Evolutionary conservation across 805 yeast species (phyloP).

Genomic region (Nakazawaea pomicola): DNA sequence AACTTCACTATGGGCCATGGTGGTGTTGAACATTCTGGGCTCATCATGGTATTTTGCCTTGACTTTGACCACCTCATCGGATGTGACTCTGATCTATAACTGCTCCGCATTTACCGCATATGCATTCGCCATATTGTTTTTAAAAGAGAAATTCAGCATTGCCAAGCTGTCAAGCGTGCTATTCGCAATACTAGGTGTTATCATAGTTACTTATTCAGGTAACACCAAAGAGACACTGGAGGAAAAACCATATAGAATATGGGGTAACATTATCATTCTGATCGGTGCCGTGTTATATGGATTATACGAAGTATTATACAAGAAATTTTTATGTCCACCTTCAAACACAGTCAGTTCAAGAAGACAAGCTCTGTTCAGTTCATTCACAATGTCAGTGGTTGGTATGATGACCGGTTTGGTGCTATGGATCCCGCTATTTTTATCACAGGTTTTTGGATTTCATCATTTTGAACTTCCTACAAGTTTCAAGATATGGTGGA

Average conservation of each 20-base stretch:
- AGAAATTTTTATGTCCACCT: constrained; percentile 72
- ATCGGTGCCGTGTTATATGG: constrained; percentile 77
- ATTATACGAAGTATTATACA: constrained; percentile 78
- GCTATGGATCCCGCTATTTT: constrained; percentile 42
- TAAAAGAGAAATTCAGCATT: constrained; percentile 61
- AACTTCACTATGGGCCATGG: constrained; percentile 40
- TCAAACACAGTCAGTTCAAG: constrained; percentile 50
- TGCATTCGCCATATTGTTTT: constrained; percentile 71
- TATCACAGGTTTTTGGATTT: constrained; percentile 48
- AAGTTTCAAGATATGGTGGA: constrained; percentile 33
- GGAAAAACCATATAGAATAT: constrained; percentile 45
- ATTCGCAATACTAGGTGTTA: constrained; percentile 69
- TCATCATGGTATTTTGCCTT: constrained; percentile 84
- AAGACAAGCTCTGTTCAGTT: constrained; percentile 77
- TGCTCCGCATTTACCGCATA: constrained; percentile 88
- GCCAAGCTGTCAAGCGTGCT: constrained; percentile 63
- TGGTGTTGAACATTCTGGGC: constrained; percentile 70
- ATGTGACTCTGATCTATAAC: constrained; percentile 86
- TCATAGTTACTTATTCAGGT: constrained; percentile 71
- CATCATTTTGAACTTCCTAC: constrained; percentile 55
- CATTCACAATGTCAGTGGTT: constrained; percentile 62
- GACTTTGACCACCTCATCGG: constrained; percentile 74
- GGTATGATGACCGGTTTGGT: constrained; percentile 53
- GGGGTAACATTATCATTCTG: constrained; percentile 68
- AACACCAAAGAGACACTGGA: constrained; percentile 16